These are phyloP conservation scores for Penstemon newberryi DNA, from an alignment of 257 asterid genomes.

Conservation along the genomic window DNA sequence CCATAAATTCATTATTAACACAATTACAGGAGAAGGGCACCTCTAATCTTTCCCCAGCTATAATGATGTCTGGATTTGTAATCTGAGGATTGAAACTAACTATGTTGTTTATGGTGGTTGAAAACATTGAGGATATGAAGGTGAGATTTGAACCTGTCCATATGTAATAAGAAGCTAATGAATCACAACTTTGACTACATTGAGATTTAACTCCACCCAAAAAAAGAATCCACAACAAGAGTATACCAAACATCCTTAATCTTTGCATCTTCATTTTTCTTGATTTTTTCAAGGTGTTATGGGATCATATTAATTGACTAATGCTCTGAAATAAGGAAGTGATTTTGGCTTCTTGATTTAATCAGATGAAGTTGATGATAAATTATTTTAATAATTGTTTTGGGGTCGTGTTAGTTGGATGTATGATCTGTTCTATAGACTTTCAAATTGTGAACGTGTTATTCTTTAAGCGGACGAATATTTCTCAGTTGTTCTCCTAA, in stretches of 20 bases:
- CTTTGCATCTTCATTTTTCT: constrained; percentile 29
- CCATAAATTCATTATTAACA: constrained; percentile 46
- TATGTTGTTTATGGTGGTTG: constrained; percentile 44
- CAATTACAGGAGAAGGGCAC: constrained; percentile 66
- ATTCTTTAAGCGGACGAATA: too few relatives aligned
- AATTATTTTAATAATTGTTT: background rate
- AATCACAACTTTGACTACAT: constrained; percentile 43
- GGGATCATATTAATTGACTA: too few relatives aligned
- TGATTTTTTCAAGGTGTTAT: background rate
- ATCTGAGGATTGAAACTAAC: constrained; percentile 53
- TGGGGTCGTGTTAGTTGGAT: constrained; percentile 20
- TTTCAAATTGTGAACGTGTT: constrained; percentile 1
- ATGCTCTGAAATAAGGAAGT: background rate
- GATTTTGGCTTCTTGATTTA: background rate
- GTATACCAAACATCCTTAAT: constrained; percentile 9
- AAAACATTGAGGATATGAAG: constrained; percentile 43
- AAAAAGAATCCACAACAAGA: constrained; percentile 20
- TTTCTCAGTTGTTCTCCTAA: too few relatives aligned
- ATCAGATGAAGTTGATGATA: background rate
- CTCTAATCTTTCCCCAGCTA: constrained; percentile 38
- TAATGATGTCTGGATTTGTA: constrained; percentile 37
- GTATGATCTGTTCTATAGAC: constrained; percentile 21
- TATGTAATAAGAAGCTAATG: constrained; percentile 65
- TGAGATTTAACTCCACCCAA: constrained; percentile 41
- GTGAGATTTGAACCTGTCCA: constrained; percentile 54